Conservation (phyloP, 2,329 filamentous ascomycete genomes). For the Fusarium nurragi region DNA sequence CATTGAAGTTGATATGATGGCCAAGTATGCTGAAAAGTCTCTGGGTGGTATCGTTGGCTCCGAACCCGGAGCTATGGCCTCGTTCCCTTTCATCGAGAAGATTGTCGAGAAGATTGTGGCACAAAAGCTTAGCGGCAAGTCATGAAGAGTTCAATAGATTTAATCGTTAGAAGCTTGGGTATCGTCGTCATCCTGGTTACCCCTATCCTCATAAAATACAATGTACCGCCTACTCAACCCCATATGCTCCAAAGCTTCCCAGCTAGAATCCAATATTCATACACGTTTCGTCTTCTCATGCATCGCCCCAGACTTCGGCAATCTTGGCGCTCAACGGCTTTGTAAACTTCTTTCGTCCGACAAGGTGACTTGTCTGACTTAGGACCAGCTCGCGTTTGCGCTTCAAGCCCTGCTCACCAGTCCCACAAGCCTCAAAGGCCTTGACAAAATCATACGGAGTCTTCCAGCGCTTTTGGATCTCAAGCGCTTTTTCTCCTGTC, state of each 20-base stretch:
- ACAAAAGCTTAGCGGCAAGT: slow-evolving; percentile 57
- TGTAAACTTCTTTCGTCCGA: slow-evolving; percentile 74
- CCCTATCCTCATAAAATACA: background rate
- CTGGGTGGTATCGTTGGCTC: slow-evolving; percentile 75
- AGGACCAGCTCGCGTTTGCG: slow-evolving; percentile 69
- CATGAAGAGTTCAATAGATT: slow-evolving; percentile 21
- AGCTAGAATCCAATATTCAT: background rate
- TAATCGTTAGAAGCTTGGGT: slow-evolving; percentile 30
- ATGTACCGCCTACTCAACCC: background rate
- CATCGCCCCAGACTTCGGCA: slow-evolving; percentile 75
- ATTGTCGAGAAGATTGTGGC: slow-evolving; percentile 80
- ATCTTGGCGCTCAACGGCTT: slow-evolving; percentile 74
- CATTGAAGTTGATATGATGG: slow-evolving; percentile 89
- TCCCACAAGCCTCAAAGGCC: slow-evolving; percentile 68
- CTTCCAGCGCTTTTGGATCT: slow-evolving; percentile 81
- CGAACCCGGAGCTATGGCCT: slow-evolving; percentile 57
- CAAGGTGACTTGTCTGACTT: slow-evolving; percentile 63
- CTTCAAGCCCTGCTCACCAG: slow-evolving; percentile 61
- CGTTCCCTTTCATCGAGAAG: slow-evolving; percentile 71
- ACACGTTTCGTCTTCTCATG: slow-evolving; percentile 41
- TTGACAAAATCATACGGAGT: slow-evolving; percentile 78
- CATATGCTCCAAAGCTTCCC: background rate
- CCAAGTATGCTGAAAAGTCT: slow-evolving; percentile 90
- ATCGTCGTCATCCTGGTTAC: slow-evolving; percentile 27
- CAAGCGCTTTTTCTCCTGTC: slow-evolving; percentile 79